A percentile compares a stretch with the other conserved stretches of the same genome.
Conservation (phyloP, 495 filamentous ascomycete genomes). For the Penicillium samsonianum region DNA sequence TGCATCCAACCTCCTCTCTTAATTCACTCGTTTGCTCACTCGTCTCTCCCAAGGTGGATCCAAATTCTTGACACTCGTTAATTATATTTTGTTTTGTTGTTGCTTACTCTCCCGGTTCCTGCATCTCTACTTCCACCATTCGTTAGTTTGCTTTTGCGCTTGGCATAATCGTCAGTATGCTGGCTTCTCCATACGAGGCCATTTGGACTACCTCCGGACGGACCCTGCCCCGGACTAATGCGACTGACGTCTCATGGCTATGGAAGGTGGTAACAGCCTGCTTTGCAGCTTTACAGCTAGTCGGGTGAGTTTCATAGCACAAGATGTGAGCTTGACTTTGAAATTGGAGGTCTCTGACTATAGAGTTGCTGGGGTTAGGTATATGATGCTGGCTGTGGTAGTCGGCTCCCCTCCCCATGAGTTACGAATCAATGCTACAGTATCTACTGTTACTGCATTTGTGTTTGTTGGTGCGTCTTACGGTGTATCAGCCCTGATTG, state of each 20-base stretch:
- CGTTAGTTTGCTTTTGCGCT: background rate
- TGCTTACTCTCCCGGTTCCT: background rate
- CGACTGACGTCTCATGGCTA: background rate
- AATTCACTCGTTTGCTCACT: background rate
- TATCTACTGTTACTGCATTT: background rate
- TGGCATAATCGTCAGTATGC: background rate
- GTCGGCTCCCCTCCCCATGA: background rate
- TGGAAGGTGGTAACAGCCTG: background rate
- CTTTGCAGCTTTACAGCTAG: background rate
- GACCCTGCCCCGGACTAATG: background rate
- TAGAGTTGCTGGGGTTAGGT: background rate
- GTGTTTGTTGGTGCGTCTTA: background rate
- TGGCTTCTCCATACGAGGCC: background rate
- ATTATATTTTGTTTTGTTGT: background rate
- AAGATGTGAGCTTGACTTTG: background rate
- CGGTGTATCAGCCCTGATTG: background rate
- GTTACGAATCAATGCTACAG: constrained; percentile 1
- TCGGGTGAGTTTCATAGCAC: constrained; percentile 3
- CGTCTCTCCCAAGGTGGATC: background rate
- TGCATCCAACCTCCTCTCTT: background rate
- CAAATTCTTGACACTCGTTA: background rate
- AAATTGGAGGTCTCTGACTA: background rate
- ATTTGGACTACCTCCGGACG: background rate
- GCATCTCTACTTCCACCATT: background rate
- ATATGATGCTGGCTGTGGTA: constrained; percentile 9